Conservation (phyloP, 495 filamentous ascomycete genomes). For the Gamarada debralockiae region DNA sequence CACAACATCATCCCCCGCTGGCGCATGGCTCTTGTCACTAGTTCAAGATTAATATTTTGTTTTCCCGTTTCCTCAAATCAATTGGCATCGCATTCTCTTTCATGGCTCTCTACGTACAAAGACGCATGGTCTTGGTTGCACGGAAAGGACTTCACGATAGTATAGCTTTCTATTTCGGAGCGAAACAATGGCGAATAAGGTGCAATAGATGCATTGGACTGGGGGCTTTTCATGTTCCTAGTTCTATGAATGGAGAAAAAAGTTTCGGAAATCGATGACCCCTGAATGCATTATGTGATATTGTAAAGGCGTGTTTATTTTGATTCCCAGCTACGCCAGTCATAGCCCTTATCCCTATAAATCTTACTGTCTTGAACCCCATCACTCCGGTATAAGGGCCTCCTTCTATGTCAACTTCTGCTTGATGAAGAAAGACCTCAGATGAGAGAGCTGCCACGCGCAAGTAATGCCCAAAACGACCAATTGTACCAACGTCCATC, state of each 20-base stretch:
- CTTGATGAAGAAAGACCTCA: conserved; percentile 98
- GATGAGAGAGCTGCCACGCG: conserved; percentile 94
- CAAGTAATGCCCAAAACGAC: conserved; percentile 86
- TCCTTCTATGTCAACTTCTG: conserved; percentile 81
- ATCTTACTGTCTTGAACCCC: neutral
- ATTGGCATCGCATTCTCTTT: conserved; percentile 23
- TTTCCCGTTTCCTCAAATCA: conserved; percentile 11
- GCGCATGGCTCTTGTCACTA: conserved; percentile 20
- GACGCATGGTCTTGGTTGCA: conserved; percentile 19
- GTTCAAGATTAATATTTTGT: conserved; percentile 27
- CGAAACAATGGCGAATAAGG: conserved; percentile 25
- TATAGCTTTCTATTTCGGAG: conserved; percentile 22
- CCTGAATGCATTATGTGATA: conserved; percentile 17
- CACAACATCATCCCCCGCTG: conserved; percentile 8
- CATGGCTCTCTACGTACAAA: conserved; percentile 19
- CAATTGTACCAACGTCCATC: conserved; percentile 86
- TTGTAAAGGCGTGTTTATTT: conserved; percentile 1
- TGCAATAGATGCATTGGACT: conserved; percentile 24
- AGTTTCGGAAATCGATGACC: conserved; percentile 6
- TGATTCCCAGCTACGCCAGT: neutral
- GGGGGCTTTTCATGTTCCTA: conserved; percentile 19
- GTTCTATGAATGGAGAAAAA: conserved; percentile 22
- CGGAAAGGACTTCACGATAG: conserved; percentile 22
- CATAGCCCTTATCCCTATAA: neutral
- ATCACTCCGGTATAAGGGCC: neutral